Percentiles rank a stretch among this genome's conserved stretches.
Evolutionary conservation across 2,329 filamentous ascomycete genomes (phyloP).

Genomic region (Stagonosporopsis cucurbitacearum): DNA sequence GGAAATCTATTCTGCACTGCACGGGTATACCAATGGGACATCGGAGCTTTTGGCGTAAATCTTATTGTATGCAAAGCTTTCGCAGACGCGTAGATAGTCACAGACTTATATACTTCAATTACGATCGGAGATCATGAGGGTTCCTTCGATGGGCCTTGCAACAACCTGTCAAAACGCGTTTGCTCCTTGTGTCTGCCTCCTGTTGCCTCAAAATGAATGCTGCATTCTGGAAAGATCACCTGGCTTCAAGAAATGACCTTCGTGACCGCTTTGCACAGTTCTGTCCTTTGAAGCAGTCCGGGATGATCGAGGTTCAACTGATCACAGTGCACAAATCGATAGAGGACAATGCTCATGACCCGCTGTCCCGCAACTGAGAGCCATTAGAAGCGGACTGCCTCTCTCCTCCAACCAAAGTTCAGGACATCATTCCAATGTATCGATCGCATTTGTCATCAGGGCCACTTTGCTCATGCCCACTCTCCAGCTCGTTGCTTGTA

Average conservation of each 20-base stretch:
- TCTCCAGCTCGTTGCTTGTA: too few relatives aligned
- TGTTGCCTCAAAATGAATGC: not conserved
- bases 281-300: too few relatives aligned
- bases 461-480: too few relatives aligned
- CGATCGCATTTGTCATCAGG: too few relatives aligned
- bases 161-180: not conserved
- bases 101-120: not conserved
- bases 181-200: not conserved
- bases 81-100: not conserved
- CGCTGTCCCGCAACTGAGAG: too few relatives aligned
- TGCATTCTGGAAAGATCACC: not conserved
- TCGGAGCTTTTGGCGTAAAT: not conserved
- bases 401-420: too few relatives aligned
- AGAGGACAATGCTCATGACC: too few relatives aligned
- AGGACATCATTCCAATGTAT: too few relatives aligned
- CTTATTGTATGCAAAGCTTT: not conserved
- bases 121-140: not conserved
- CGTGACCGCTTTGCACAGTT: too few relatives aligned
- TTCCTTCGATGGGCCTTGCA: not conserved
- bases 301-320: too few relatives aligned
- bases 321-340: too few relatives aligned
- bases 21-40: conserved; percentile 3
- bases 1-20: not conserved
- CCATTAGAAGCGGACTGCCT: too few relatives aligned
- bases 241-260: not conserved